These are phyloP conservation scores for Sporisorium graminicola DNA, from an alignment of 1,284 basidiomycete genomes.

Conservation along the genomic window DNA sequence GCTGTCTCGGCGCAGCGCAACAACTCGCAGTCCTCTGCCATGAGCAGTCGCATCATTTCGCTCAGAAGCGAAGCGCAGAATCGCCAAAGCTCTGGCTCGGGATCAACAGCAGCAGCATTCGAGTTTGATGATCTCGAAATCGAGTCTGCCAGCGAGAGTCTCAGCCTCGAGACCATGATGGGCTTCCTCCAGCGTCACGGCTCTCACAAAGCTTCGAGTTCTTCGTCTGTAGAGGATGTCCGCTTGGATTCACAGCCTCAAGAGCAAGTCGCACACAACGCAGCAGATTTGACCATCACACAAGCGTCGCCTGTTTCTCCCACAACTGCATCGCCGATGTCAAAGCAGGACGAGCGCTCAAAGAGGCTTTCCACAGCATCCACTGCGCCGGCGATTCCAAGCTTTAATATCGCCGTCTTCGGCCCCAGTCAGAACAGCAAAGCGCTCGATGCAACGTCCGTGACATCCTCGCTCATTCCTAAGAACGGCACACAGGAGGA, in stretches of 20 bases:
- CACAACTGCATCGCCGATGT: not conserved
- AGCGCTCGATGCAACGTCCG: not conserved
- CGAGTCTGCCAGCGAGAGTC: conserved; percentile 18
- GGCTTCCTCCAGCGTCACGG: conserved; percentile 40
- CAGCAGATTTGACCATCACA: not conserved
- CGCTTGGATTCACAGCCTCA: not conserved
- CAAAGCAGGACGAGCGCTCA: not conserved
- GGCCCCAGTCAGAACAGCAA: conserved; percentile 14
- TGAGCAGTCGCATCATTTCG: conserved; percentile 20
- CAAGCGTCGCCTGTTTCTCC: not conserved
- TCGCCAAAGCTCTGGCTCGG: conserved; percentile 23
- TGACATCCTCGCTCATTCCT: not conserved
- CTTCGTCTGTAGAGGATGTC: not conserved
- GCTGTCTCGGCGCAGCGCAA: not conserved
- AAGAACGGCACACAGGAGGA: not conserved
- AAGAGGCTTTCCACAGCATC: conserved; percentile 1
- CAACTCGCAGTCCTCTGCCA: conserved; percentile 8
- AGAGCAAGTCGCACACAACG: not conserved
- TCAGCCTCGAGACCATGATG: conserved; percentile 43
- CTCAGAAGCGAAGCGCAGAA: not conserved
- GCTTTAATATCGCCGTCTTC: conserved; percentile 36
- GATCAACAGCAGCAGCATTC: conserved; percentile 20
- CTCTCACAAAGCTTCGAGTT: conserved; percentile 8
- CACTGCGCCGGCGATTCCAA: conserved; percentile 18
- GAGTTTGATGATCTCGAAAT: conserved; percentile 34